These are phyloP conservation scores for Carex sylvatica DNA, from an alignment of 202 grass and related monocot species.

Conservation along the genomic window DNA sequence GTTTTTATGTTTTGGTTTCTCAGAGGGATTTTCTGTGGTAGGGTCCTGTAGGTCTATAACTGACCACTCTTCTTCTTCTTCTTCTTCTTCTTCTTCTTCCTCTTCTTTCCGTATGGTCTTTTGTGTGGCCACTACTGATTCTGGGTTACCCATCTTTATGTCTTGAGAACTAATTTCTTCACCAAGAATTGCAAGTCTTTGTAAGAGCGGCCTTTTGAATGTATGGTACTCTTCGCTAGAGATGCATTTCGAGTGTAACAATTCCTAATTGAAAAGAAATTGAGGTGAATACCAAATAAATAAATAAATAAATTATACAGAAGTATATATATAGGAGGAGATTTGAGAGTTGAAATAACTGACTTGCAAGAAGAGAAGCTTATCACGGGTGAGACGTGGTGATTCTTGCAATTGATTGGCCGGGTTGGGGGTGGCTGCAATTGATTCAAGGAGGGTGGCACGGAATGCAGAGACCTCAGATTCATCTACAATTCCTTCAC, in stretches of 20 bases:
- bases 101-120: not conserved
- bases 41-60: conserved; percentile 79
- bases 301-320: too few relatives aligned
- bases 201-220: conserved; percentile 67
- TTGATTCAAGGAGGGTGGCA: conserved; percentile 48
- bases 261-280: conserved; percentile 39
- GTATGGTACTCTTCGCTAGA: conserved; percentile 74
- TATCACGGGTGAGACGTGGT: conserved; percentile 62
- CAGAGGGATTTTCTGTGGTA: not conserved
- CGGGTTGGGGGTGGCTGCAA: conserved; percentile 32
- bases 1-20: conserved; percentile 64
- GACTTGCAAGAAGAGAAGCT: conserved; percentile 90
- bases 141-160: conserved; percentile 30
- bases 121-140: not conserved
- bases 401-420: conserved; percentile 51
- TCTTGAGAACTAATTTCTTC: conserved; percentile 65
- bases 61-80: conserved; percentile 61
- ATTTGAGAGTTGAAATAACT: not conserved
- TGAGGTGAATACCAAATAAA: not conserved
- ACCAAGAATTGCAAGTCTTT: conserved; percentile 67
- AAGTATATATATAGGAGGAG: too few relatives aligned
- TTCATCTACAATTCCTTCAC: conserved; percentile 81
- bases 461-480: conserved; percentile 71
- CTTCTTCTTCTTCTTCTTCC: conserved; percentile 49
- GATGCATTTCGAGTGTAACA: conserved; percentile 81